Percentiles rank a stretch among this genome's conserved stretches.
Evolutionary conservation across 176 grass and related monocot species (phyloP).

Genomic region (Oryza officinalis): DNA sequence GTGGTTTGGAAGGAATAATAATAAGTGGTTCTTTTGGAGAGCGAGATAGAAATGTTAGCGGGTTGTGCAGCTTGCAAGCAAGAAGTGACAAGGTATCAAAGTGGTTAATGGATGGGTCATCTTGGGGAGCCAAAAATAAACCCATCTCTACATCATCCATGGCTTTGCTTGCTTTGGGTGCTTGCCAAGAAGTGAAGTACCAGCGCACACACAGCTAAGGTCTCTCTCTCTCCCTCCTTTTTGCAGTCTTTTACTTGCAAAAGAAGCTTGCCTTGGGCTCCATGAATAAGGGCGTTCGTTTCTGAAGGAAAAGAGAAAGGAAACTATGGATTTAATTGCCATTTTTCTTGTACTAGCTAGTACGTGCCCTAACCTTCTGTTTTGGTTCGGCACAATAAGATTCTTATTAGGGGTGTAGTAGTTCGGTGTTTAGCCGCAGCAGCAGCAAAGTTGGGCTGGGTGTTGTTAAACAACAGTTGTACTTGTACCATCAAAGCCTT

Average conservation of each 20-base stretch:
- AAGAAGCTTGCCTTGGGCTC: constrained; percentile 46
- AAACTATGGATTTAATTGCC: constrained; percentile 1
- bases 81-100: not conserved
- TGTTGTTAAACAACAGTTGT: not conserved
- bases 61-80: not conserved
- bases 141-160: constrained; percentile 7
- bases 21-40: constrained; percentile 21
- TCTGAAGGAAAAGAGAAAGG: not conserved
- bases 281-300: constrained; percentile 45
- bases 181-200: not conserved
- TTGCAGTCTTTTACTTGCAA: constrained; percentile 51
- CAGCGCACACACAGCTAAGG: constrained; percentile 39
- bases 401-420: not conserved
- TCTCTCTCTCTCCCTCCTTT: constrained; percentile 16
- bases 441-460: not conserved
- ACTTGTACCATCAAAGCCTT: not conserved
- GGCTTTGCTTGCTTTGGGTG: constrained; percentile 36
- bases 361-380: not conserved
- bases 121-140: not conserved
- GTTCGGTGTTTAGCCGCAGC: not conserved
- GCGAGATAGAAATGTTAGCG: not conserved
- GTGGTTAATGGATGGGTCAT: not conserved
- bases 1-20: constrained; percentile 5
- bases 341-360: not conserved
- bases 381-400: not conserved